phyloP scores from a whole-genome alignment of 306 rosid species.

The Glycyrrhiza uralensis region DNA sequence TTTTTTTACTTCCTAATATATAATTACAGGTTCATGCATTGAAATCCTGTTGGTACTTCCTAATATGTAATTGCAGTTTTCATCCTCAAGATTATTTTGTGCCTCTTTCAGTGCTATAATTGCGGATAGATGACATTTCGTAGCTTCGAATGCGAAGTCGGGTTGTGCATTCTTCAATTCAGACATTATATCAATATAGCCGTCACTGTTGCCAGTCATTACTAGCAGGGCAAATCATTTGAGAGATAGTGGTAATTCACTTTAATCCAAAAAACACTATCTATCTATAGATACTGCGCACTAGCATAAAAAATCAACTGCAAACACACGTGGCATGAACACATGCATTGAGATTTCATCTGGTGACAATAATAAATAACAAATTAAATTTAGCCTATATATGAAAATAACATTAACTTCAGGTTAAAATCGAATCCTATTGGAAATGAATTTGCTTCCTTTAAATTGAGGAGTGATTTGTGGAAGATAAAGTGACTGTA shows the following conservation, averaged over 20 bases:
- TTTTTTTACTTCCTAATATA: not conserved
- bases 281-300: not conserved
- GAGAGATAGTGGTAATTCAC: not conserved
- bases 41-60: not conserved
- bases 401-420: no score
- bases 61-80: no score
- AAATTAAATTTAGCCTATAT: no score
- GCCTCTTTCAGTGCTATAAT: not conserved
- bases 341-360: no score
- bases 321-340: no score
- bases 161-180: slow-evolving; percentile 13
- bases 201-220: slow-evolving; percentile 23
- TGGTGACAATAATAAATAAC: no score
- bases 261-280: not conserved
- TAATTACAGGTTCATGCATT: slow-evolving; percentile 18
- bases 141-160: not conserved
- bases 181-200: not conserved
- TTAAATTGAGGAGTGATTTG: no score
- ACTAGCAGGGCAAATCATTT: not conserved
- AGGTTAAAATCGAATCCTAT: no score
- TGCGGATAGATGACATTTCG: not conserved
- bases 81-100: not conserved
- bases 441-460: no score
- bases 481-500: no score
- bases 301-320: not conserved